Evolutionary conservation across 2,329 filamentous ascomycete species (phyloP).

Genomic region (Phialophora chinensis): DNA sequence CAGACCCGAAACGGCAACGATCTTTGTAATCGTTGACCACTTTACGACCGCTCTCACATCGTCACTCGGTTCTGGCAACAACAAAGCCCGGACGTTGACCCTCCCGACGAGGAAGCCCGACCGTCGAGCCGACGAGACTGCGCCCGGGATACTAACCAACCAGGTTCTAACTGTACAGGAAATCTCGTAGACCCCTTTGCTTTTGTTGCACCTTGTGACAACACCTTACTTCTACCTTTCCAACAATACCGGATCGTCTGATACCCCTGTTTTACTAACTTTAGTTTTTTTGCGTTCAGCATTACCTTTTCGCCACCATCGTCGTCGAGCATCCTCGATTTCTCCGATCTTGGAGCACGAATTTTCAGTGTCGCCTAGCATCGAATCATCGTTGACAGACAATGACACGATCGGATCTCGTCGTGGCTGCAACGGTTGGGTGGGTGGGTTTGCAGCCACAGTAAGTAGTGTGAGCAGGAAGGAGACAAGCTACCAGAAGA

Average conservation of each 20-base stretch:
- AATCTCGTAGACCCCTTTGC: constrained; percentile 1
- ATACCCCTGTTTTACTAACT: constrained; percentile 34
- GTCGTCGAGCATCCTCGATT: not conserved
- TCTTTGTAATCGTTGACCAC: constrained; percentile 22
- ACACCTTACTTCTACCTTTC: constrained; percentile 1
- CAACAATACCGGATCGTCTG: not conserved
- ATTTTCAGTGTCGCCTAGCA: not conserved
- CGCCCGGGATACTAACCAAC: not conserved
- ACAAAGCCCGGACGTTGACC: not conserved
- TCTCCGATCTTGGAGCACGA: not conserved
- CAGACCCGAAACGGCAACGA: constrained; percentile 37
- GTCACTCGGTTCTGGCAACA: not conserved
- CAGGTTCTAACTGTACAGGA: not conserved
- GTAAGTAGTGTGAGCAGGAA: constrained; percentile 24
- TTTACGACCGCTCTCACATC: not conserved
- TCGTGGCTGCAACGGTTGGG: constrained; percentile 34
- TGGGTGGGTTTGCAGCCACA: constrained; percentile 34
- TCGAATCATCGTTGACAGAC: not conserved
- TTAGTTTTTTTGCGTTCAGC: constrained; percentile 22
- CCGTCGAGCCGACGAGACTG: not conserved
- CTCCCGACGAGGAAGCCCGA: not conserved
- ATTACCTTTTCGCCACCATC: not conserved
- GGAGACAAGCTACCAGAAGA: not conserved
- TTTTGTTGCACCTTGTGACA: not conserved
- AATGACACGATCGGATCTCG: constrained; percentile 16